Evolutionary conservation across 345 rosid species (phyloP).

Genomic region (Luvunga scandens): DNA sequence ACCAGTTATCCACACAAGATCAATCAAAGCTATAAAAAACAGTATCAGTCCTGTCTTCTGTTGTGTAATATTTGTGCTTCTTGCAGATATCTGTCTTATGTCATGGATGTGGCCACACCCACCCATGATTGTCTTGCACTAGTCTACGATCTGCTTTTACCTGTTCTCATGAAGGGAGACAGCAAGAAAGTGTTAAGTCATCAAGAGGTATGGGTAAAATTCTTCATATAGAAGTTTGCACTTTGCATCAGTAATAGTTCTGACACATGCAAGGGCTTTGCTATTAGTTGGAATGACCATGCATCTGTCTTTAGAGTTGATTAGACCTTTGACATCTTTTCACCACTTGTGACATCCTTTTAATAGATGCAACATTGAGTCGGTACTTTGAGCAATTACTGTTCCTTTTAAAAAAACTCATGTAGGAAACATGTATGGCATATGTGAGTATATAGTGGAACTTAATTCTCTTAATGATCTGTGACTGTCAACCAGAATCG

Average conservation of each 20-base stretch:
- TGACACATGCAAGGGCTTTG: not conserved
- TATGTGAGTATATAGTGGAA: not conserved
- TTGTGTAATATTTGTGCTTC: slow-evolving; percentile 14
- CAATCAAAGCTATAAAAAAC: too few species aligned
- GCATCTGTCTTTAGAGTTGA: not conserved
- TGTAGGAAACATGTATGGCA: not conserved
- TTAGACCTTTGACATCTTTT: slow-evolving; percentile 1
- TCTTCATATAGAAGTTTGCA: not conserved
- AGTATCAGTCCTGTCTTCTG: not conserved
- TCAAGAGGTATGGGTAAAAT: slow-evolving; percentile 70
- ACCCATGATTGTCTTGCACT: slow-evolving; percentile 82
- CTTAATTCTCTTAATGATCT: slow-evolving; percentile 9
- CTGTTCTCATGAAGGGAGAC: slow-evolving; percentile 67
- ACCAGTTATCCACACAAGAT: too few species aligned
- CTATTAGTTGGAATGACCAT: not conserved
- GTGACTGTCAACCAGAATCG: slow-evolving; percentile 61
- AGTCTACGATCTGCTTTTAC: slow-evolving; percentile 67
- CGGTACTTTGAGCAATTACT: not conserved
- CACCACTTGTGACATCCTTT: not conserved
- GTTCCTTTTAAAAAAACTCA: not conserved
- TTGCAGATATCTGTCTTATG: slow-evolving; percentile 83
- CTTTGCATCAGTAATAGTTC: not conserved
- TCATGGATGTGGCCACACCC: slow-evolving; percentile 97
- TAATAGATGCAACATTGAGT: not conserved
- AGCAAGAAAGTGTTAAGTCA: slow-evolving; percentile 73